phyloP scores from a whole-genome alignment of 2,329 filamentous ascomycete genomes.

The Incumbomyces lentus region DNA sequence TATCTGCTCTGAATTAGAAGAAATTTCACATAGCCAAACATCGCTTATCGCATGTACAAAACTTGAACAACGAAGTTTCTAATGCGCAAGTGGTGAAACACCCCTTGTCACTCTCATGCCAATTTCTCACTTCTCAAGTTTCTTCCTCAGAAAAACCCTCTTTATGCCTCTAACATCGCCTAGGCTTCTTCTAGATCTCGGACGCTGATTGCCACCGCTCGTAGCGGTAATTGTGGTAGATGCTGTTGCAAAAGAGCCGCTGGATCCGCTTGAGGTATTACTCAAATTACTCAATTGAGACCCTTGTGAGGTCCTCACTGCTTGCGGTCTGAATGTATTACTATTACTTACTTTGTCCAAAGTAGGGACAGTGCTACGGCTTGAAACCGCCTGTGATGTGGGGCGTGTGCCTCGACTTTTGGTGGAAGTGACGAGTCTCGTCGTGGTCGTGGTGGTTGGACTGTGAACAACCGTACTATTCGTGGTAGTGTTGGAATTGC shows the following conservation, averaged over 20 bases:
- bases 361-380: conserved; percentile 7
- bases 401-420: conserved; percentile 8
- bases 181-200: conserved; percentile 14
- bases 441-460: conserved; percentile 14
- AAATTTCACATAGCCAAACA: too few species aligned
- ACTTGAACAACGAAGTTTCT: too few species aligned
- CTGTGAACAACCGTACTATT: conserved; percentile 9
- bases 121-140: conserved; percentile 7
- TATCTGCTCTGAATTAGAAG: too few species aligned
- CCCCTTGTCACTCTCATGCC: neutral
- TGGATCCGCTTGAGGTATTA: neutral
- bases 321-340: neutral
- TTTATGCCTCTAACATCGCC: conserved; percentile 20
- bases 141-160: conserved; percentile 20
- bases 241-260: neutral
- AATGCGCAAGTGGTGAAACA: neutral
- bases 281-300: neutral
- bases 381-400: conserved; percentile 7
- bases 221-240: neutral
- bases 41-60: too few species aligned
- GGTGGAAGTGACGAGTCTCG: conserved; percentile 10
- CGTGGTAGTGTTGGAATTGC: neutral
- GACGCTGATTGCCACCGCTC: neutral
- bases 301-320: neutral
- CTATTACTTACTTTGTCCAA: conserved; percentile 8